Conservation (phyloP, 140 eudicot species). For the Anethum foeniculum region DNA sequence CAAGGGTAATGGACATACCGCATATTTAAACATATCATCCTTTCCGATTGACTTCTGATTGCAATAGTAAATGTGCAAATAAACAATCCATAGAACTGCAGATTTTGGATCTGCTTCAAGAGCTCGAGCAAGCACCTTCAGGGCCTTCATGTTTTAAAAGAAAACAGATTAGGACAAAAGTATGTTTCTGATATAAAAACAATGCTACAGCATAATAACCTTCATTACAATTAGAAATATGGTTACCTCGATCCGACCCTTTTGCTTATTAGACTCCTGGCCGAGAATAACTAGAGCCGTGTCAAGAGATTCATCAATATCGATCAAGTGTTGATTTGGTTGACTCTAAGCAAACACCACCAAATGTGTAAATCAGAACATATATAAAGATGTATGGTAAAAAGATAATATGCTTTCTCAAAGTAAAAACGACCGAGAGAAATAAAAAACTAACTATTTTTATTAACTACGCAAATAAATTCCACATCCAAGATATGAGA, state of each 20-base stretch:
- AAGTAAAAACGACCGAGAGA: not conserved
- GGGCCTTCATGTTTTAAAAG: slow-evolving; percentile 37
- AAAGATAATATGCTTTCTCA: not conserved
- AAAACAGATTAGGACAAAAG: not conserved
- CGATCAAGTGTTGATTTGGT: slow-evolving; percentile 26
- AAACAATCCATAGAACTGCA: slow-evolving; percentile 57
- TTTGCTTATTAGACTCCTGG: slow-evolving; percentile 47
- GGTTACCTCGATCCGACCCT: slow-evolving; percentile 50
- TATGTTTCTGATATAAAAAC: not conserved
- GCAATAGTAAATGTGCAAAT: slow-evolving; percentile 60
- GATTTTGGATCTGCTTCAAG: slow-evolving; percentile 61
- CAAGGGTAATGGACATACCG: slow-evolving; percentile 40
- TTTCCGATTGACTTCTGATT: slow-evolving; percentile 51
- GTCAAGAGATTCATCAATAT: slow-evolving; percentile 48
- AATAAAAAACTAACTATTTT: not conserved
- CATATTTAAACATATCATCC: slow-evolving; percentile 54
- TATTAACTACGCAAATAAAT: not conserved
- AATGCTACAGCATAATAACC: not conserved
- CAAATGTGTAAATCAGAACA: slow-evolving; percentile 10
- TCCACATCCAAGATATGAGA: not conserved
- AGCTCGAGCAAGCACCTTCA: slow-evolving; percentile 55
- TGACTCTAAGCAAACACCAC: slow-evolving; percentile 28
- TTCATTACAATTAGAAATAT: not conserved
- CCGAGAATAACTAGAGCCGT: slow-evolving; percentile 46
- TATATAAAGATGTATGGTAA: not conserved